These are phyloP conservation scores for Meyerozyma sp. DNA, from an alignment of 1,139 yeast genomes.

Conservation along the genomic window DNA sequence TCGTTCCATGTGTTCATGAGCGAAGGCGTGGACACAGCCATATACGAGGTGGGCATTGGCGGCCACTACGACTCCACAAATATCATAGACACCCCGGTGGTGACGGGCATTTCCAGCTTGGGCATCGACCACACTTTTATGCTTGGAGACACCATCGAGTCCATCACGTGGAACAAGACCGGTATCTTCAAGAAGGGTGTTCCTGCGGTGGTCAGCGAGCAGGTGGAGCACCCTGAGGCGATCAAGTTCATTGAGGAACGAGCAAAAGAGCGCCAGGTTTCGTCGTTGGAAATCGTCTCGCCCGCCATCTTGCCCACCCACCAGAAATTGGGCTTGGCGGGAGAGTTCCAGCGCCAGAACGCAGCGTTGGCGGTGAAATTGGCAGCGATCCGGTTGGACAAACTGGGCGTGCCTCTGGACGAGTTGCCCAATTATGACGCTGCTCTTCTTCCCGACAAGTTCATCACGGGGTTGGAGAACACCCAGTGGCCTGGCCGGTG, in stretches of 20 bases:
- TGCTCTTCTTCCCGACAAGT: slow-evolving; percentile 50
- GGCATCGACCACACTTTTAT: slow-evolving; percentile 92
- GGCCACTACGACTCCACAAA: slow-evolving; percentile 97
- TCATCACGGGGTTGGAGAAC: slow-evolving; percentile 57
- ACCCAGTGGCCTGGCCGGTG: slow-evolving; percentile 96
- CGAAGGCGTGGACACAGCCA: slow-evolving; percentile 88
- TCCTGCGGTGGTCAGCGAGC: slow-evolving; percentile 63
- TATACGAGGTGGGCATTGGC: slow-evolving; percentile 97
- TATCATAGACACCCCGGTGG: slow-evolving; percentile 72
- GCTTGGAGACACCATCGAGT: slow-evolving; percentile 82
- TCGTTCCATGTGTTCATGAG: slow-evolving; percentile 86
- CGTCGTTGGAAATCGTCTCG: slow-evolving; percentile 46
- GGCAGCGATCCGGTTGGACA: slow-evolving; percentile 55
- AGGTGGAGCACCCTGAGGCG: slow-evolving; percentile 48
- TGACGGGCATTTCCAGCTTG: slow-evolving; percentile 78
- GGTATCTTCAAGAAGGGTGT: slow-evolving; percentile 77
- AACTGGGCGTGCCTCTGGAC: slow-evolving; percentile 33
- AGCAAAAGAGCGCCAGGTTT: slow-evolving; percentile 57
- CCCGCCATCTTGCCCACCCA: slow-evolving; percentile 22
- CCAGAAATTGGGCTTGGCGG: slow-evolving; percentile 70
- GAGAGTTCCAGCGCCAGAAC: slow-evolving; percentile 77
- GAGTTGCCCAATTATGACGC: slow-evolving; percentile 21
- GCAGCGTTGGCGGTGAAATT: slow-evolving; percentile 86
- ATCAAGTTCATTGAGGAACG: slow-evolving; percentile 51
- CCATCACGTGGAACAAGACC: slow-evolving; percentile 94